Percentiles rank a stretch among this genome's conserved stretches.
These are phyloP conservation scores for Kluyveromyces lactis DNA, from an alignment of 805 yeast species.

Conservation along the genomic window DNA sequence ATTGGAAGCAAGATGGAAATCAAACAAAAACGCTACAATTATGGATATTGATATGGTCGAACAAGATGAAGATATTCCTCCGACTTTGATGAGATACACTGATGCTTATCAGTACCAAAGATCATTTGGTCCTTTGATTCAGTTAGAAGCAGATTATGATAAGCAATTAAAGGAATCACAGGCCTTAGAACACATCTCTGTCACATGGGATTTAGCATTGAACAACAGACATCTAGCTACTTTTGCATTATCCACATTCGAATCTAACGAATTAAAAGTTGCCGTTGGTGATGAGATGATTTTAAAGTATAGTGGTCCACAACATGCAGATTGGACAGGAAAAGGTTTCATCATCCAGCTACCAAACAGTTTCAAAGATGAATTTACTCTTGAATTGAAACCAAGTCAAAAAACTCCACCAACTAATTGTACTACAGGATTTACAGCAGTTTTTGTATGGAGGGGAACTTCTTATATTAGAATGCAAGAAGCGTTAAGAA, in stretches of 20 bases:
- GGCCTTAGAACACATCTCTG: conserved; percentile 61
- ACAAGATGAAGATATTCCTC: conserved; percentile 52
- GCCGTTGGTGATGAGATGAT: conserved; percentile 82
- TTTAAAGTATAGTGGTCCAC: conserved; percentile 51
- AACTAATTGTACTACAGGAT: conserved; percentile 51
- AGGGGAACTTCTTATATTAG: conserved; percentile 74
- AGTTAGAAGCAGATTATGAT: conserved; percentile 77
- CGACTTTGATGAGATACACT: conserved; percentile 65
- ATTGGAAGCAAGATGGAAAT: conserved; percentile 76
- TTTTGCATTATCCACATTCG: conserved; percentile 61
- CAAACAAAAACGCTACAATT: conserved; percentile 62
- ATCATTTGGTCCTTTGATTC: conserved; percentile 74
- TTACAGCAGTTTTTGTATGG: conserved; percentile 85
- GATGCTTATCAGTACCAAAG: conserved; percentile 84
- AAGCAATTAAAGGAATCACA: conserved; percentile 66
- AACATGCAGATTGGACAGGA: conserved; percentile 61
- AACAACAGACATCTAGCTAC: conserved; percentile 61
- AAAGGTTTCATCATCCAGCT: conserved; percentile 62
- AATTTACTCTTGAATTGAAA: conserved; percentile 61
- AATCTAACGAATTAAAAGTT: conserved; percentile 54
- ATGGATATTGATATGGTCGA: conserved; percentile 50
- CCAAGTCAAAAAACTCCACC: conserved; percentile 38
- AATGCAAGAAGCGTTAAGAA: conserved; percentile 70
- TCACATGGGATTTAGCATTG: conserved; percentile 64
- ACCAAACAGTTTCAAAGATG: conserved; percentile 60